phyloP scores from a whole-genome alignment of 768 basidiomycete species.

The Pisolithus marmoratus region DNA sequence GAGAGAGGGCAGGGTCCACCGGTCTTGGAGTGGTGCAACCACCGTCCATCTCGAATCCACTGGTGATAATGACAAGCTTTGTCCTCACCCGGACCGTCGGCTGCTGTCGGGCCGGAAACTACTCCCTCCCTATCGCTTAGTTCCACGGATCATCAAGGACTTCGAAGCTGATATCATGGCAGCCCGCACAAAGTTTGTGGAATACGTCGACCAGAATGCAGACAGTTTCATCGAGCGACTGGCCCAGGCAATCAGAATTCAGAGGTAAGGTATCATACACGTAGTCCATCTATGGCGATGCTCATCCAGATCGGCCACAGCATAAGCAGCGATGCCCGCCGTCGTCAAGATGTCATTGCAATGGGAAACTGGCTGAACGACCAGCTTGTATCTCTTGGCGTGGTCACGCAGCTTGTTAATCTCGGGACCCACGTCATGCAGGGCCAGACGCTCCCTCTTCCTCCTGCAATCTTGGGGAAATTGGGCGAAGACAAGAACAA shows the following conservation, averaged over 20 bases:
- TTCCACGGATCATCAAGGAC: not conserved
- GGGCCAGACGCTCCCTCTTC: conserved; percentile 67
- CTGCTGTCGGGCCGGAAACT: too few species aligned
- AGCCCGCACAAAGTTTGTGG: conserved; percentile 27
- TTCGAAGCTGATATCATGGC: conserved; percentile 24
- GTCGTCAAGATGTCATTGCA: conserved; percentile 68
- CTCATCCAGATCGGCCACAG: conserved; percentile 28
- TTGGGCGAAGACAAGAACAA: conserved; percentile 82
- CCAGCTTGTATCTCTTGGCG: conserved; percentile 73
- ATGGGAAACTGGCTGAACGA: conserved; percentile 83
- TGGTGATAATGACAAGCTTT: too few species aligned
- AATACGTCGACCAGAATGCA: conserved; percentile 65
- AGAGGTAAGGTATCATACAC: conserved; percentile 40
- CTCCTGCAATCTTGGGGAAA: conserved; percentile 77
- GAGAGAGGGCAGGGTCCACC: not conserved
- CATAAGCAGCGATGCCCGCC: conserved; percentile 64
- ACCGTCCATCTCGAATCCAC: too few species aligned
- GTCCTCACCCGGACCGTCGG: too few species aligned
- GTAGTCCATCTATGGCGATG: too few species aligned
- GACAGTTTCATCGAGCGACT: conserved; percentile 74
- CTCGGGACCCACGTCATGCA: conserved; percentile 74
- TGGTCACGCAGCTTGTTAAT: conserved; percentile 65
- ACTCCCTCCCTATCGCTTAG: not conserved
- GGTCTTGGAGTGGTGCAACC: too few species aligned
- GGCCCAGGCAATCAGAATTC: conserved; percentile 77